Conservation (phyloP, 192 early-diverging fungal genomes). For the Podila horticola region DNA sequence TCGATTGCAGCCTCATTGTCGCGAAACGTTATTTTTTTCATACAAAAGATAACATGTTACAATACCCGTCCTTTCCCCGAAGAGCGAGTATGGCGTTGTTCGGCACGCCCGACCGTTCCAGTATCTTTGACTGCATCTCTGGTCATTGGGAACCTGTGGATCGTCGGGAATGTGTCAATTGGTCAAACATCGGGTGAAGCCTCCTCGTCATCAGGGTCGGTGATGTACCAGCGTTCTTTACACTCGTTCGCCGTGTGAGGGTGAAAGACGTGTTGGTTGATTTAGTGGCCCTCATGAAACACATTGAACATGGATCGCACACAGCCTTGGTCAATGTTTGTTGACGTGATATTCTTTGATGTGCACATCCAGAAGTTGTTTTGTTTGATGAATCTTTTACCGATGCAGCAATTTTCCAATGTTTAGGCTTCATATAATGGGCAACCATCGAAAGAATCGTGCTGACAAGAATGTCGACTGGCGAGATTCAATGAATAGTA, state of each 20-base stretch:
- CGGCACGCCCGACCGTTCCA: constrained; percentile 18
- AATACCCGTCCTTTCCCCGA: too few species aligned
- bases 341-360: constrained; percentile 12
- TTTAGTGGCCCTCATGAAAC: constrained; percentile 30
- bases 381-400: constrained; percentile 18
- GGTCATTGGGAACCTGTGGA: constrained; percentile 20
- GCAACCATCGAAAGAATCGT: neutral
- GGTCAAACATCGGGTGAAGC: constrained; percentile 33
- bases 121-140: constrained; percentile 9
- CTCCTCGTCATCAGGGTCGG: constrained; percentile 18
- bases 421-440: constrained; percentile 24
- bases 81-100: too few species aligned
- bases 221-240: constrained; percentile 34
- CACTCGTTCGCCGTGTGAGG: constrained; percentile 39
- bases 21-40: too few species aligned
- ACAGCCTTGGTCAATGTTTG: constrained; percentile 39
- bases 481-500: constrained; percentile 14
- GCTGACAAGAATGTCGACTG: constrained; percentile 12
- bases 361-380: constrained; percentile 2
- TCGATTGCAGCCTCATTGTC: too few species aligned
- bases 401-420: neutral
- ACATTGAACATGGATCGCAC: constrained; percentile 32
- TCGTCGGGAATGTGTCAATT: constrained; percentile 40
- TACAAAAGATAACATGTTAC: too few species aligned
- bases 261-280: constrained; percentile 40